Base-by-base conservation (phyloP, 805 yeast species). In the Pichia cabralensis region DNA sequence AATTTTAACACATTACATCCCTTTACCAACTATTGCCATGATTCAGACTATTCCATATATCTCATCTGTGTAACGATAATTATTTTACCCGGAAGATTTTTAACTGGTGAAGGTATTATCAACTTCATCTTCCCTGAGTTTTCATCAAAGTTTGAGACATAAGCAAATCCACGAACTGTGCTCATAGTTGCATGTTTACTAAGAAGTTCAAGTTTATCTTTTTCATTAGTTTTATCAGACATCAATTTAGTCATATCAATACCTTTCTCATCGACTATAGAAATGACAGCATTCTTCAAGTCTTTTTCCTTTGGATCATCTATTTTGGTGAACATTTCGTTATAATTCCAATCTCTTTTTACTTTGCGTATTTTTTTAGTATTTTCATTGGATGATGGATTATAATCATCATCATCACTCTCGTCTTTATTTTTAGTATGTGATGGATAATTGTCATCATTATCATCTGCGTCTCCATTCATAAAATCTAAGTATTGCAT, bases 61-160 rank as follows among this genome's bases (percentile, higher is more conserved):
- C 94, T 77, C 46, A 74, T 76, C 26, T 74, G 73, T 2, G 96
- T 94, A 31, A 88, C 59, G 3, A 92, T 54, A 48, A 84, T 64
- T 2, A 81, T 76, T 42, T 76, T 73, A 18, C 76, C 67, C 0
- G 98, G 98, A 17, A 88, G 61, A 26, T 78, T 60, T 18, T 50
- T 62, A 1, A 95, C 94, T 3, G 95, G 96, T 5, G 84, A 80
- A 0, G 99, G 97, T 41, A 86, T 64, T 41, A 89, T 62, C 8
- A 92, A 65, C 48, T 78, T 78, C 36, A 83, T 50, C 45, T 72
- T 79, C 12, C 71, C 67, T 48, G 76, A 78, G 12, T 71, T 61
- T 43, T 89, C 96, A 49, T 88, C 94, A 31, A 52, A 49, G 22
- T 53, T 44, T 8, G 68, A 58, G 5, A 76, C 72, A 42, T 83